Evolutionary conservation across 768 basidiomycete species (phyloP), one percentile per base, ranked within the genome.

Genomic region (Pleurotus salmoneostramineus): DNA sequence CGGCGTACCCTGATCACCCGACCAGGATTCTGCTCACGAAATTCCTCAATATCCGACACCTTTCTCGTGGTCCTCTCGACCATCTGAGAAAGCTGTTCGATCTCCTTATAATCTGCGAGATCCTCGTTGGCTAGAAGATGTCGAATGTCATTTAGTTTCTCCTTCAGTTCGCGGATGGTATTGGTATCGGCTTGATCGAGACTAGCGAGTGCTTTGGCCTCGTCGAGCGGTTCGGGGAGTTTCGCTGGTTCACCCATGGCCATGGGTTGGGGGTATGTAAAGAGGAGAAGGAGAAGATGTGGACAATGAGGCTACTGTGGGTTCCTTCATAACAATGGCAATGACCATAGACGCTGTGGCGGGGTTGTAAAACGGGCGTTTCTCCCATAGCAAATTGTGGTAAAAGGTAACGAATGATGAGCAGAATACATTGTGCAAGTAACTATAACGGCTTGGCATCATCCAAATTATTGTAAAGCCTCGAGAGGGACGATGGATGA

Each of bases 131-230:
- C 52, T 11, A 55, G 36, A 17, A 55, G 52, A 6, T 17, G 36
- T n/a, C 52, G 52, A 43, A 55, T 55, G 52, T 55, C 52, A n/a
- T 55, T 43, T 11, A 55, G 52, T 40, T 55, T 55, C 15, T 55
- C 52, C 14, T 55, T 55, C 15, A 55, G 52, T 31, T 55, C 52
- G 21, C 37, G 36, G n/a, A 55, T 55, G 36, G 52, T 55, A 33
- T 55, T 43, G 15, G 36, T 55, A 40, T 55, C 52, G 15, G 52
- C 52, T n/a, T 55, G 36, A 33, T 40, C 52, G 52, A 55, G 36
- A n/a, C 52, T 55, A 11, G 36, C 35, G 15, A 43, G 8, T 11
- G 44, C 14, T 45, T 45, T 45, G 21, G 48, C 21, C 5, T 8
- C 15, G 6, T 8, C 15, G 6, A 32, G 10, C 15, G 48, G 8